Evolutionary conservation across 2,329 filamentous ascomycete genomes (phyloP), one percentile per base, ranked within the genome.

Genomic region (Catunica adiposa): DNA sequence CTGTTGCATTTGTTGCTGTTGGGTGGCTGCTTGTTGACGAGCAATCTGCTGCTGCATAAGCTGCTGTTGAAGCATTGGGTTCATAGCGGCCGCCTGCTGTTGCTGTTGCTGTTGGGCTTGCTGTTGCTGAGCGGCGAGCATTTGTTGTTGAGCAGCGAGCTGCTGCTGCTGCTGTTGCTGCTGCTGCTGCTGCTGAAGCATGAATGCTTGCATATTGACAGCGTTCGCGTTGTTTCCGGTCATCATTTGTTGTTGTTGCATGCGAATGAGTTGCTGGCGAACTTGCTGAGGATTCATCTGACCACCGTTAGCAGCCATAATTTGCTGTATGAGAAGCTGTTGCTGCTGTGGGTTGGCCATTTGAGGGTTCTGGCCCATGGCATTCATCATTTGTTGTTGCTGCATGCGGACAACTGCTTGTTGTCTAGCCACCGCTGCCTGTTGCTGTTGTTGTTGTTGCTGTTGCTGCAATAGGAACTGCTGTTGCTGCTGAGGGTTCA

Each of bases 381-480:
- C 29, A 15, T 52, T 37, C 15, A 52, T 38, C 31, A 52, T 52
- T 23, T 66, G 64, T 7, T 66, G 64, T 47, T 67, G 50, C 26
- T 51, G 48, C 50, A 52, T 52, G 34, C 50, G 31, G 7, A 38
- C 5, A 23, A 52, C 2, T 17, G 17, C 8, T 8, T 52, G 50
- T 23, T 52, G 50, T 8, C 50, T 17, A 4, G 20, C 2, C 3
- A 52, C 9, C 15, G 31, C 25, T 20, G 20, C 14, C 7, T 34
- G 38, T 7, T 29, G n/a, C 5, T 64, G 64, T 3, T 66, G 66
- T 5, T 69, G 67, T 54, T 68, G 65, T 3, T 66, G 66, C 6
- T 69, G 67, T 54, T 68, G 65, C 51, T 69, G 63, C 55, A 68
- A 66, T 6, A 64, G 64, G 3, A 63, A 65, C 11, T 66, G 64